Conservation (phyloP, 495 filamentous ascomycete genomes). For the Poronia punctata region DNA sequence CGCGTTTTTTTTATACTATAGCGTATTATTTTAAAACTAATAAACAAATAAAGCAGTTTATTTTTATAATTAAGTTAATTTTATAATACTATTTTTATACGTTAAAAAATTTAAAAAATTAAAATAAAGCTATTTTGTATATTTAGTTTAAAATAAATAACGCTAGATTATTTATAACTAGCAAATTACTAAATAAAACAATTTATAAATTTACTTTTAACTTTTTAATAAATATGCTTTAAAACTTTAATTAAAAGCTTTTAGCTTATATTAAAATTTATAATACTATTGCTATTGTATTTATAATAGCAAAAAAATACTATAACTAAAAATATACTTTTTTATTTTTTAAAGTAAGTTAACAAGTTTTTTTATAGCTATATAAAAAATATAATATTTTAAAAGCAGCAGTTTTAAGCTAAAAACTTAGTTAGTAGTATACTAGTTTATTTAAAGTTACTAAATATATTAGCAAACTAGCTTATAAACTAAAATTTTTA, state of each 20-base stretch:
- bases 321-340: constrained; percentile 1
- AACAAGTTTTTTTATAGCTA: not conserved
- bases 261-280: not conserved
- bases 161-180: not conserved
- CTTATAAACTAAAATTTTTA: constrained; percentile 1
- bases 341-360: constrained; percentile 1
- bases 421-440: constrained; percentile 1
- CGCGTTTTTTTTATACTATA: not conserved
- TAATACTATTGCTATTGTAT: not conserved
- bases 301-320: constrained; percentile 1
- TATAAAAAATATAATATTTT: constrained; percentile 6
- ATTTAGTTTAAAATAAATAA: constrained; percentile 7
- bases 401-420: not conserved
- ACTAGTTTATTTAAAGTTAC: not conserved
- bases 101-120: not conserved
- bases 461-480: not conserved
- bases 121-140: not conserved
- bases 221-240: not conserved
- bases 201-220: constrained; percentile 5
- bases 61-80: constrained; percentile 4
- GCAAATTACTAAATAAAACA: not conserved
- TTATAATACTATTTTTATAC: constrained; percentile 4
- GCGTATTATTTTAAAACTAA: constrained; percentile 2
- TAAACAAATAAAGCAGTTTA: constrained; percentile 1
- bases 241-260: not conserved